Evolutionary conservation across 768 basidiomycete genomes (phyloP), one percentile per base, ranked within the genome.

Genomic region (Exidia glandulosa): DNA sequence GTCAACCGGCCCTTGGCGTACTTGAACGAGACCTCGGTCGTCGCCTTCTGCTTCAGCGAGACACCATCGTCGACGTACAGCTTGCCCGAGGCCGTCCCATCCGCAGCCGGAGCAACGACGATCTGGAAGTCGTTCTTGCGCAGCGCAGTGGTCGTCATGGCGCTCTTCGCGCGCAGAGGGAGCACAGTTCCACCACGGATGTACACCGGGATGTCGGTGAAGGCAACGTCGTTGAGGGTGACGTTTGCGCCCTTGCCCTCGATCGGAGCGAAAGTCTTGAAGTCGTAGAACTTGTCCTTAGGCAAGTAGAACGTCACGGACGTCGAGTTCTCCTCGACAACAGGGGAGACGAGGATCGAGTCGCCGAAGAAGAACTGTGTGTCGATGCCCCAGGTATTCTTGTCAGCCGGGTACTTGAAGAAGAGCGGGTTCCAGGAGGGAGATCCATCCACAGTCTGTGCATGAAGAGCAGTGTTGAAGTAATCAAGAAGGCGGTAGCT

Each of bases 321-420:
- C 7, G 81, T 85, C 27, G 80, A 68, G 66, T 81, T 76, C 62
- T 84, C 81, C 29, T 79, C 78, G 1, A 82, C 83, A 27, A 87
- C 85, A 10, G 86, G 86, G 0, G 84, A 84, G 10, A 87, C 83
- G 56, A 87, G 81, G 67, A 88, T 74, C 7, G 81, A 81, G 63
- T 80, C 75, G 10, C 85, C 86, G 64, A 76, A 87, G 75, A 88
- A 79, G 77, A 84, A 87, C 65, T 88, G 86, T 33, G 80, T 75
- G 62, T 86, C 85, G 66, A 86, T 80, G 3, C 73, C 68, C 68
- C 75, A 87, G 0, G 86, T 86, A 34, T 75, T 72, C 1, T 71
- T 12, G 68, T 88, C 86, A 59, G 80, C 76, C 4, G 86, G 85
- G 65, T 86, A 88, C 62, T 80, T 79, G 77, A 79, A 86, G 77